Base-by-base conservation (phyloP, 352 stramenopile species). In the Elongisporangium senticosum region DNA sequence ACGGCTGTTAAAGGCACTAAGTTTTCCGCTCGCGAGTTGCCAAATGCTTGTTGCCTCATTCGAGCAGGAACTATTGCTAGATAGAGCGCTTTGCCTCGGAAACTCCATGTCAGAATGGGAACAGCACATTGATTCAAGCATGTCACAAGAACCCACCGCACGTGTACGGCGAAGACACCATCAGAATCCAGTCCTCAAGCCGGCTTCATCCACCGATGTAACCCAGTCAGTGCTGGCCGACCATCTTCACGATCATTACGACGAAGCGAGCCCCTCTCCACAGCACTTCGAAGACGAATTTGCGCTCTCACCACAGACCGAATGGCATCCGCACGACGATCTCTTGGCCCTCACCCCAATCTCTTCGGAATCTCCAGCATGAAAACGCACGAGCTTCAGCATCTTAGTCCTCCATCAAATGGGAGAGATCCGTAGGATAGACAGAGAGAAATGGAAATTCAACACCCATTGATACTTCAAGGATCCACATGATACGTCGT, bases 1-100 rank as follows among this genome's bases (percentile, higher is more conserved):
- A 28, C 68, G 67, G 0, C 26, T 87, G 7, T 40, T 89, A 4
- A 67, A 65, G 19, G 63, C 81, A 0, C 51, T 89, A 4, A 65
- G 67, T 51, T 87, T 78, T 49, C 81, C 81, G 0, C 21, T 76
- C 15, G 53, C 68, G 13, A 79, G 53, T 28, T 64, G 72, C 10
- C 49, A 73, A 13, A 53, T 66, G 15, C 58, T 85, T 5, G 39
- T 77, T 14, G 57, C 33, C 8, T 15, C 33, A 43, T 17, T 1
- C 11, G 33, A 43, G 13, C 33, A 43, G 33, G 33, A 43, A 17
- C 33, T 43, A 17, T 43, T 43, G 11, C 33, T 6, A 43, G 11
- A 43, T 10, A 43, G 11, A 43, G 33, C 33, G 2, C 33, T 43
- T 17, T 17, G 8, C 2, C 1, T 43, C 33, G 33, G 33, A 43